Conservation (phyloP, 352 stramenopile species). For the Phytophthora citrophthora region DNA sequence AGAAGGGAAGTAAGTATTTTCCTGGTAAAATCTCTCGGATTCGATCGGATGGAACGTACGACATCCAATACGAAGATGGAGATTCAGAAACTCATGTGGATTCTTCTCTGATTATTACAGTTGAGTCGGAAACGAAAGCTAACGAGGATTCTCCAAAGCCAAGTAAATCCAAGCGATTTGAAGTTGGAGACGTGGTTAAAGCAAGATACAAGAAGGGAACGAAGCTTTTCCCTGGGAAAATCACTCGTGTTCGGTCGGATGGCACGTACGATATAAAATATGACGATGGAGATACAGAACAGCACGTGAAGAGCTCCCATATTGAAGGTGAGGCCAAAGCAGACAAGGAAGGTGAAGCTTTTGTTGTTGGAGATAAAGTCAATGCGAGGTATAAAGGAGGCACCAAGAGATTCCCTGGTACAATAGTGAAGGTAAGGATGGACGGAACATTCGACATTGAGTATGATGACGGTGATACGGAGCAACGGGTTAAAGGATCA, state of each 20-base stretch:
- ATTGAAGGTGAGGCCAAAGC: slow-evolving; percentile 21
- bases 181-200: slow-evolving; percentile 36
- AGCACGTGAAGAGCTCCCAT: slow-evolving; percentile 25
- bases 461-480: slow-evolving; percentile 61
- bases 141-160: slow-evolving; percentile 6
- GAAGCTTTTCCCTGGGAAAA: slow-evolving; percentile 54
- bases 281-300: slow-evolving; percentile 63
- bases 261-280: slow-evolving; percentile 77
- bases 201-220: slow-evolving; percentile 51
- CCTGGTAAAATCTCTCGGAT: slow-evolving; percentile 50
- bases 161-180: slow-evolving; percentile 20
- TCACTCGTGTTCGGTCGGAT: slow-evolving; percentile 51
- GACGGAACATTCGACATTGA: slow-evolving; percentile 74
- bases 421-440: slow-evolving; percentile 44
- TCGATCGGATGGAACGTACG: slow-evolving; percentile 59
- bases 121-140: slow-evolving; percentile 4
- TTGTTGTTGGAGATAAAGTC: slow-evolving; percentile 48
- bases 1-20: slow-evolving; percentile 49
- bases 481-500: slow-evolving; percentile 35
- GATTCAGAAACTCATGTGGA: slow-evolving; percentile 38
- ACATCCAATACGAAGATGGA: slow-evolving; percentile 60
- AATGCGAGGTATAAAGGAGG: slow-evolving; percentile 49
- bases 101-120: slow-evolving; percentile 10
- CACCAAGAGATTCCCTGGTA: slow-evolving; percentile 46
- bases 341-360: background rate